phyloP scores from a whole-genome alignment of 805 yeast genomes.

The Saturnispora gosingensis region DNA sequence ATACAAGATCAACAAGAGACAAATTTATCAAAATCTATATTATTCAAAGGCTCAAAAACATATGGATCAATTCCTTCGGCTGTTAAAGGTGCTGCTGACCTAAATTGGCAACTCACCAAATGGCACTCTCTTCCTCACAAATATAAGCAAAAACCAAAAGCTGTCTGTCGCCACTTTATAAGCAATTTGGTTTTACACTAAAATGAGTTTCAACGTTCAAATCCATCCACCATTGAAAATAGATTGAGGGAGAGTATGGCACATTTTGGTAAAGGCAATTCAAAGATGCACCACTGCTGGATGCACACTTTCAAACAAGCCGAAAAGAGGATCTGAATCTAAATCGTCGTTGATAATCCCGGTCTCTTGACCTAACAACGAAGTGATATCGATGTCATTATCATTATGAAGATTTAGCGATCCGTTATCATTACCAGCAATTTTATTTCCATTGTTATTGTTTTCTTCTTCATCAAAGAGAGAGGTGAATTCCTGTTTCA shows the following conservation, averaged over 20 bases:
- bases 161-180: background rate
- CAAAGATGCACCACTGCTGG: conserved; percentile 30
- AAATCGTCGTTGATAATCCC: background rate
- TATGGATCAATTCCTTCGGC: conserved; percentile 24
- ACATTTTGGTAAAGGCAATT: background rate
- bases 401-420: background rate
- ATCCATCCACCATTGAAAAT: background rate
- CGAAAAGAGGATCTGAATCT: conserved; percentile 13
- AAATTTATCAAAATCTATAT: conserved; percentile 4
- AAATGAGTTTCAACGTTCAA: background rate
- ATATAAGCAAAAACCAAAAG: conserved; percentile 3
- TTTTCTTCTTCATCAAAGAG: conserved; percentile 12
- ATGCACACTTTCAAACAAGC: conserved; percentile 32
- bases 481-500: conserved; percentile 22
- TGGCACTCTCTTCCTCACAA: background rate
- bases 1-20: background rate
- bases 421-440: conserved; percentile 17
- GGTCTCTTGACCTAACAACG: conserved; percentile 1
- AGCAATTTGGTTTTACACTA: background rate
- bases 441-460: conserved; percentile 3
- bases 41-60: conserved; percentile 26
- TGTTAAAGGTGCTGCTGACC: conserved; percentile 35
- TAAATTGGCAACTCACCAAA: conserved; percentile 2
- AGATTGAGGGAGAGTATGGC: background rate
- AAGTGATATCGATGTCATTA: background rate